These are phyloP conservation scores for Fusarium bactridioides DNA, from an alignment of 2,329 filamentous ascomycete species.

Conservation along the genomic window DNA sequence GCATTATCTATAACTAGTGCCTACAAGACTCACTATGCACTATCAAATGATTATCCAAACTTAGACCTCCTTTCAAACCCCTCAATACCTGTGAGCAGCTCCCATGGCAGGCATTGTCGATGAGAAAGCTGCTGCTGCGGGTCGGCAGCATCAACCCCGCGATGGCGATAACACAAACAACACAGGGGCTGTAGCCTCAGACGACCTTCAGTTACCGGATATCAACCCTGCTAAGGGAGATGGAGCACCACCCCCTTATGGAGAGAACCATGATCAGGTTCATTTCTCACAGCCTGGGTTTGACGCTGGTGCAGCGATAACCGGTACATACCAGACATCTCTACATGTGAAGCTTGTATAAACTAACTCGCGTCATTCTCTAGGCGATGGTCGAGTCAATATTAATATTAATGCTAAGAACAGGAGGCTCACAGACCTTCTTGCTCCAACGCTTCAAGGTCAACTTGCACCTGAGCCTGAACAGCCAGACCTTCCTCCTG, in stretches of 20 bases:
- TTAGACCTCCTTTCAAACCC: not conserved
- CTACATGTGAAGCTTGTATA: not conserved
- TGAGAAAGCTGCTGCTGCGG: conserved; percentile 38
- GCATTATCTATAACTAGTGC: not conserved
- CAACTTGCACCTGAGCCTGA: conserved; percentile 60
- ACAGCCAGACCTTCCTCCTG: conserved; percentile 62
- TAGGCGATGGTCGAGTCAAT: conserved; percentile 79
- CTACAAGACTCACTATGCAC: not conserved
- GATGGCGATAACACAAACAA: conserved; percentile 17
- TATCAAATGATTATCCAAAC: not conserved
- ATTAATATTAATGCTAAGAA: conserved; percentile 81
- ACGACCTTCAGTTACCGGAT: conserved; percentile 52
- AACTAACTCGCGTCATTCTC: conserved; percentile 26
- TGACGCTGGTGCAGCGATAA: conserved; percentile 67
- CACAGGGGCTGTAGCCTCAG: conserved; percentile 46
- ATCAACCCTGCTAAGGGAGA: conserved; percentile 49
- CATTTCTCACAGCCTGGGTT: conserved; percentile 70
- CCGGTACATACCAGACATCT: conserved; percentile 53
- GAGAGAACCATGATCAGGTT: conserved; percentile 63
- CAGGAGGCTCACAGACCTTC: conserved; percentile 69
- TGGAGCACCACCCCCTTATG: conserved; percentile 65
- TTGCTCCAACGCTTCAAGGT: conserved; percentile 69
- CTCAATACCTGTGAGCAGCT: not conserved
- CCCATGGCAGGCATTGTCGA: conserved; percentile 42
- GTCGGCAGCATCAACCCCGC: conserved; percentile 29